These are phyloP conservation scores for Symbiodinium pilosum DNA, from an alignment of 73 alveolate species.

Conservation along the genomic window DNA sequence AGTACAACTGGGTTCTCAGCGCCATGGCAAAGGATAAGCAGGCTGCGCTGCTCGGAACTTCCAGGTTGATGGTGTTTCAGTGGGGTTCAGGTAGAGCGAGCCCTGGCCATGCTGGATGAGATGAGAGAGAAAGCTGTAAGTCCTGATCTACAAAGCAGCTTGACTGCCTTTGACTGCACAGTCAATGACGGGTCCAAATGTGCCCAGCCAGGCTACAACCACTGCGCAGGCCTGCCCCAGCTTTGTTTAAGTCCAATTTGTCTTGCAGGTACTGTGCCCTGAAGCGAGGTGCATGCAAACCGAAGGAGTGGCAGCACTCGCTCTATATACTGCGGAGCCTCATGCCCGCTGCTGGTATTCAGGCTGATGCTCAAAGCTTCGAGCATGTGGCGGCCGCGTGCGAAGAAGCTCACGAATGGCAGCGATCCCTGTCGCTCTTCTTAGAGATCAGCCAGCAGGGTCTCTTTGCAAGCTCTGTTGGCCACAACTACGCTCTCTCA, in stretches of 20 bases:
- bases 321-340: slow-evolving; percentile 64
- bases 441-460: slow-evolving; percentile 45
- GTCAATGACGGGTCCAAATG: too few species aligned
- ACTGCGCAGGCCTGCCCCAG: slow-evolving; percentile 50
- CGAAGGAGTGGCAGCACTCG: slow-evolving; percentile 82
- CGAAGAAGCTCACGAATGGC: slow-evolving; percentile 94
- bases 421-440: slow-evolving; percentile 48
- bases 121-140: slow-evolving; percentile 26
- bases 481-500: slow-evolving; percentile 88
- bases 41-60: neutral
- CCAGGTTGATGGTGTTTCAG: neutral
- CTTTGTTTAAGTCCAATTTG: neutral
- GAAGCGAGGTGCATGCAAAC: slow-evolving; percentile 69
- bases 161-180: neutral
- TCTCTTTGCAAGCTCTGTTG: slow-evolving; percentile 69
- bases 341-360: slow-evolving; percentile 59
- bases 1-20: slow-evolving; percentile 74
- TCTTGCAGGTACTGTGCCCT: neutral
- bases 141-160: slow-evolving; percentile 68
- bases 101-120: slow-evolving; percentile 76
- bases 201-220: slow-evolving; percentile 43
- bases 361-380: slow-evolving; percentile 78
- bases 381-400: slow-evolving; percentile 76
- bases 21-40: slow-evolving; percentile 94
- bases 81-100: slow-evolving; percentile 45